Conservation (phyloP, 345 rosid species). For the Syzygium oleosum region DNA sequence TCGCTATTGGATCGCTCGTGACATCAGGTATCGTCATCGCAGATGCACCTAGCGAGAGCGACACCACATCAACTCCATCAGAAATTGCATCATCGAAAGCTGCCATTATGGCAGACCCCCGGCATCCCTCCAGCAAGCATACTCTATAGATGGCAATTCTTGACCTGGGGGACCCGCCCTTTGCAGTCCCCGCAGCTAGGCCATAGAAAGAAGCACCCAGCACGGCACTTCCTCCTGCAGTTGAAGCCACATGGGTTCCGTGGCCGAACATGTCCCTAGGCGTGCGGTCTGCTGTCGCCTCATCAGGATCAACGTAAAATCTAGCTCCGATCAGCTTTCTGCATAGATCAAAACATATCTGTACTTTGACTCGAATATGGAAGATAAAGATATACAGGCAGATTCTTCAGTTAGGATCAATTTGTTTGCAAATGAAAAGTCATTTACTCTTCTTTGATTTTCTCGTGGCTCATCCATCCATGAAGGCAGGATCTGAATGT, state of each 20-base stretch:
- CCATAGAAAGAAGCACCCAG: conserved; percentile 63
- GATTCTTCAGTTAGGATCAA: not conserved
- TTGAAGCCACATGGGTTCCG: conserved; percentile 72
- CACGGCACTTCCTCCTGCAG: conserved; percentile 58
- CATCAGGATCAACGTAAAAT: conserved; percentile 30
- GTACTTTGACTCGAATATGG: not conserved
- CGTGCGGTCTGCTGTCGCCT: conserved; percentile 7
- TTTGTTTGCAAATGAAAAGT: not conserved
- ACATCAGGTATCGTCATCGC: conserved; percentile 16
- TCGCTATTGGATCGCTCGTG: conserved; percentile 51
- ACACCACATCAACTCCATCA: conserved; percentile 64
- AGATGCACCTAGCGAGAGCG: conserved; percentile 61
- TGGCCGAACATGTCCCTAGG: conserved; percentile 71
- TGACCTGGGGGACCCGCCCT: conserved; percentile 61
- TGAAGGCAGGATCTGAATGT: not conserved
- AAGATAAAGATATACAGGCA: not conserved
- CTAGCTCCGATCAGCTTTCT: conserved; percentile 88
- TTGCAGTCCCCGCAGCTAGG: conserved; percentile 63
- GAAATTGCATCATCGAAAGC: conserved; percentile 74
- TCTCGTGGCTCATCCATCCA: not conserved
- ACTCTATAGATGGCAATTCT: conserved; percentile 67
- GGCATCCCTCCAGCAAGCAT: conserved; percentile 47
- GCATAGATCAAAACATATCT: not conserved
- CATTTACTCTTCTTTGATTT: not conserved
- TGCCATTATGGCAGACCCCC: conserved; percentile 54